Evolutionary conservation across 75 land plant species (phyloP).

Genomic region (Cunninghamia lanceolata): DNA sequence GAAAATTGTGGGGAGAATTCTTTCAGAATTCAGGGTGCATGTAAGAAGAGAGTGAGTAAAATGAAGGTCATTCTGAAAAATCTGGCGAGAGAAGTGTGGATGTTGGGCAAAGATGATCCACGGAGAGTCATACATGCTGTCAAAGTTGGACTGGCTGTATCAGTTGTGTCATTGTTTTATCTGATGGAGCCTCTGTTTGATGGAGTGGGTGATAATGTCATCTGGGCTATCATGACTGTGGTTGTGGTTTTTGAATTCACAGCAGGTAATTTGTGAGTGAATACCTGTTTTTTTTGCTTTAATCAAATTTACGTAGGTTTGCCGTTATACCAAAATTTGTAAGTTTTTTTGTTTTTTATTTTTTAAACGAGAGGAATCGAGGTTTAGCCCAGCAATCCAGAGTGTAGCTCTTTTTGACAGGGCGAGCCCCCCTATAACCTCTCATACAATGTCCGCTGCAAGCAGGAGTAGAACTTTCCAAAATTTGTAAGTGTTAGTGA

Average conservation of each 20-base stretch:
- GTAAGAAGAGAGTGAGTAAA: neutral
- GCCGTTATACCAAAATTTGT: no score
- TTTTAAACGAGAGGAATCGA: no score
- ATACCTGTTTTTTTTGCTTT: no score
- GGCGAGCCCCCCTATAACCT: no score
- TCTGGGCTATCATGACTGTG: conserved; percentile 58
- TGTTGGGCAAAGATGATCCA: conserved; percentile 27
- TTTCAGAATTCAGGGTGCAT: neutral
- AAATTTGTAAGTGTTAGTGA: no score
- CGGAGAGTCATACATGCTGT: conserved; percentile 28
- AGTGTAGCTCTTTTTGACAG: no score
- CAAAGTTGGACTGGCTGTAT: conserved; percentile 44
- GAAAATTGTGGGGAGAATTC: neutral
- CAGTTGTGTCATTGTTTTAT: conserved; percentile 32
- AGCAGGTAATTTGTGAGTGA: conserved; percentile 24
- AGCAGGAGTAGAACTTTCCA: no score
- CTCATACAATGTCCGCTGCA: no score
- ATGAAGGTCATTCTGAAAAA: neutral
- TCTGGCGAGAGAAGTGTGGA: neutral
- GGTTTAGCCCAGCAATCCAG: no score
- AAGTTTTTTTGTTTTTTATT: no score
- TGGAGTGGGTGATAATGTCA: conserved; percentile 28
- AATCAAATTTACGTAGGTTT: no score
- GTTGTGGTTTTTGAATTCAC: conserved; percentile 51
- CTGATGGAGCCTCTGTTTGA: conserved; percentile 25